Evolutionary conservation across 1,284 basidiomycete species (phyloP).

Genomic region (Trichosporon ovoides): DNA sequence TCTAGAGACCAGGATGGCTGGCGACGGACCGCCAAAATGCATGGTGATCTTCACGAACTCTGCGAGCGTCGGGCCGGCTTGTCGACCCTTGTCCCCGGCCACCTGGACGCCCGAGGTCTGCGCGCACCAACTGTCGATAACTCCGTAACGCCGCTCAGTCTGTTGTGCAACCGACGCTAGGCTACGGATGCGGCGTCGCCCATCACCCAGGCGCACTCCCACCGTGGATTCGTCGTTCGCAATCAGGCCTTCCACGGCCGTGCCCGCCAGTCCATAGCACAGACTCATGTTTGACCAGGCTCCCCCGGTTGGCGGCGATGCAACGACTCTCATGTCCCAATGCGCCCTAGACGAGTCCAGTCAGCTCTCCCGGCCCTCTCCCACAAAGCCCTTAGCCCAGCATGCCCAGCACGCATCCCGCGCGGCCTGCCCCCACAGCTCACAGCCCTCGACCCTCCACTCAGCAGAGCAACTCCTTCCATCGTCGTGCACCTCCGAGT

Average conservation of each 20-base stretch:
- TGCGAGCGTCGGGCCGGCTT: neutral
- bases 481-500: neutral
- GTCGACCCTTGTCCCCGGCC: neutral
- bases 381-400: neutral
- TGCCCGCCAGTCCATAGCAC: neutral
- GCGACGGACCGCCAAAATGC: neutral
- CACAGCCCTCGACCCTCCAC: neutral
- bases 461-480: neutral
- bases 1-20: neutral
- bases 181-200: neutral
- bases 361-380: neutral
- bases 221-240: neutral
- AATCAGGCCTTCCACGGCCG: neutral
- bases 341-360: constrained; percentile 1
- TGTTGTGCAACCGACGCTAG: neutral
- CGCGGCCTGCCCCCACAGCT: neutral
- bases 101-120: neutral
- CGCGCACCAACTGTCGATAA: neutral
- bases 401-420: neutral
- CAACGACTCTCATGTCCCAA: neutral
- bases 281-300: neutral
- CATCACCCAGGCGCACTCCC: neutral
- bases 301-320: neutral
- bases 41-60: neutral
- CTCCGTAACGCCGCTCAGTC: constrained; percentile 2